phyloP scores from a whole-genome alignment of 805 yeast species.

The Scheffersomyces lignosus region DNA sequence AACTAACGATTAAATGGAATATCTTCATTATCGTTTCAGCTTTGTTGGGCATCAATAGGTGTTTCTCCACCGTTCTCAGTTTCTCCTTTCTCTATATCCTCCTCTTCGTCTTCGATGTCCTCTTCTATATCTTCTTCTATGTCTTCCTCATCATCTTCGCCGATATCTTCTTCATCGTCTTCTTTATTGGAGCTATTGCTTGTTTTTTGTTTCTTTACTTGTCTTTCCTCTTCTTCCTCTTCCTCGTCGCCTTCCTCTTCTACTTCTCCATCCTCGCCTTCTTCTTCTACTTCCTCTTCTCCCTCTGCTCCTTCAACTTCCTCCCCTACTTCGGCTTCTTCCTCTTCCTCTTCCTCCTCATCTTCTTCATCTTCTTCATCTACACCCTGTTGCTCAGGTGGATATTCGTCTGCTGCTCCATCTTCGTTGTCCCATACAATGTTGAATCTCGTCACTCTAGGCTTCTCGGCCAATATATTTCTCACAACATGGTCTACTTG shows the following conservation, averaged over 20 bases:
- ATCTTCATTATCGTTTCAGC: background rate
- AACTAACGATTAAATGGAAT: too few species aligned
- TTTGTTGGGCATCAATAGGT: background rate
- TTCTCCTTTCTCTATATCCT: conserved; percentile 10
- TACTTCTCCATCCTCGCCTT: conserved; percentile 4
- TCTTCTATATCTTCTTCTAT: conserved; percentile 17
- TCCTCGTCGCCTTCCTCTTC: conserved; percentile 15
- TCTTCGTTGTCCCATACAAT: conserved; percentile 92
- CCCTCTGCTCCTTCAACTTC: conserved; percentile 16
- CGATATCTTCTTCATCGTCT: conserved; percentile 39
- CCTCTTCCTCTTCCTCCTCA: conserved; percentile 28
- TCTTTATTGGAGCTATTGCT: conserved; percentile 38
- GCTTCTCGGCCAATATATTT: conserved; percentile 94
- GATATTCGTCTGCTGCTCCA: conserved; percentile 63
- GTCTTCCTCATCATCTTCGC: conserved; percentile 40
- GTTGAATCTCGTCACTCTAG: conserved; percentile 94
- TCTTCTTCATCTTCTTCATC: conserved; percentile 46
- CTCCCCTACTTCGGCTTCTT: conserved; percentile 18
- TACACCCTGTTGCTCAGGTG: conserved; percentile 64
- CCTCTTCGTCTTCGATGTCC: conserved; percentile 17
- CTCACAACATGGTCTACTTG: conserved; percentile 93
- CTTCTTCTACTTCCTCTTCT: conserved; percentile 9
- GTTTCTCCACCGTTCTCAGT: conserved; percentile 1
- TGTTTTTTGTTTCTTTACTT: conserved; percentile 51
- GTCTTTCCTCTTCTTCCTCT: conserved; percentile 7